Base-by-base conservation (phyloP, 2,329 filamentous ascomycete species). In the Talaromyces islandicus region DNA sequence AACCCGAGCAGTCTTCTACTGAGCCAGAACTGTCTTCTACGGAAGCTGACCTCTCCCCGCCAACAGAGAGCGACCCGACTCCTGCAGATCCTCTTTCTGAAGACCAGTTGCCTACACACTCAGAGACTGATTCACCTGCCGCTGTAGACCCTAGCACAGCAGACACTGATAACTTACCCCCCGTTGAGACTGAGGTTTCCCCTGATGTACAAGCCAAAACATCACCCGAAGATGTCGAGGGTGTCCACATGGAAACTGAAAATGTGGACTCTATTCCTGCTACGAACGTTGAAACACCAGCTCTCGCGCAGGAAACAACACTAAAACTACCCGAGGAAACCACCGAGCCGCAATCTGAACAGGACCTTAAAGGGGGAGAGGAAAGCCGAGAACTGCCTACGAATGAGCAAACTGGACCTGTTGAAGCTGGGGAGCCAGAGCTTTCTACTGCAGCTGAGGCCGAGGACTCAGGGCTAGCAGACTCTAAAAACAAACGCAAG, bases 401-500 rank as follows among this genome's bases (percentile, higher is more conserved):
- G 6, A n/a, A 24, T 27, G 25, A 48, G 14, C 29, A 17, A 35
- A 21, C 32, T 9, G 56, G 52, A 46, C 6, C 48, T 11, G 50
- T 46, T 25, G 51, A 38, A 21, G 6, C 19, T 30, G 32, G 21
- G 2, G 46, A 56, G 7, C 14, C 43, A 21, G 41, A 48, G 5
- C 30, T 24, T 43, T 32, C 27, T 2, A 17, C 27, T 21, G 29
- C 24, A 17, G 46, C 41, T 1, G 54, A 52, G 21, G n/a, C 14
- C 19, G 35, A 56, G n/a, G 52, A 62, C 11, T 54, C 52, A 9
- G n/a, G 57, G 9, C 14, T 10, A 7, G 11, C 61, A 46, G 62
- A 62, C 56, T 62, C 63, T 10, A 64, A 63, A 56, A 69, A 64
- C 59, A 75, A 70, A 59, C 61, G 60, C 11, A 75, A 74, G 61